phyloP scores from a whole-genome alignment of 768 basidiomycete species.

The Russula vinacea region DNA sequence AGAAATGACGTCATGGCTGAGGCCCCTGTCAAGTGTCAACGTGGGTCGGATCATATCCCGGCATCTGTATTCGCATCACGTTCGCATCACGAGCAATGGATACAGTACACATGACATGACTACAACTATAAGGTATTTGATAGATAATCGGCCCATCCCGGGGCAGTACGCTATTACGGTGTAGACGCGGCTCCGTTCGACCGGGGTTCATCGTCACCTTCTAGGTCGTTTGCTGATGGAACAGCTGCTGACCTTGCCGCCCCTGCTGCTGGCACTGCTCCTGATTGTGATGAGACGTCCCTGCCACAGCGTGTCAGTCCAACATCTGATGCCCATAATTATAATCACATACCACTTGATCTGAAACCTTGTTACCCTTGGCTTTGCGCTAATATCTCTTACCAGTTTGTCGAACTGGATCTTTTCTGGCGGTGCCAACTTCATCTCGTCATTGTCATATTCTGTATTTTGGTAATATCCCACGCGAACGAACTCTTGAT shows the following conservation, averaged over 20 bases:
- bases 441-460: conserved; percentile 94
- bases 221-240: conserved; percentile 67
- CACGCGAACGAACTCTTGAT: conserved; percentile 98
- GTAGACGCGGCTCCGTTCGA: conserved; percentile 20
- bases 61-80: neutral
- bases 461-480: conserved; percentile 99
- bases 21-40: neutral
- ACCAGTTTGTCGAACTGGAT: conserved; percentile 78
- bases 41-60: neutral
- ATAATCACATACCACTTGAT: conserved; percentile 67
- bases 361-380: conserved; percentile 89
- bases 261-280: conserved; percentile 46
- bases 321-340: neutral
- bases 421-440: conserved; percentile 59
- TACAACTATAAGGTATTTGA: neutral
- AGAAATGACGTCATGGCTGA: neutral
- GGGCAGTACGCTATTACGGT: neutral
- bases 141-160: neutral
- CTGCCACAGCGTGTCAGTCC: conserved; percentile 12
- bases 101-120: neutral
- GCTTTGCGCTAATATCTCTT: conserved; percentile 86
- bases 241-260: conserved; percentile 71
- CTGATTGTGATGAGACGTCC: conserved; percentile 44
- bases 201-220: conserved; percentile 36
- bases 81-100: neutral